Conservation (phyloP, 208 protist genomes). For the Wallacemonas sp. region DNA sequence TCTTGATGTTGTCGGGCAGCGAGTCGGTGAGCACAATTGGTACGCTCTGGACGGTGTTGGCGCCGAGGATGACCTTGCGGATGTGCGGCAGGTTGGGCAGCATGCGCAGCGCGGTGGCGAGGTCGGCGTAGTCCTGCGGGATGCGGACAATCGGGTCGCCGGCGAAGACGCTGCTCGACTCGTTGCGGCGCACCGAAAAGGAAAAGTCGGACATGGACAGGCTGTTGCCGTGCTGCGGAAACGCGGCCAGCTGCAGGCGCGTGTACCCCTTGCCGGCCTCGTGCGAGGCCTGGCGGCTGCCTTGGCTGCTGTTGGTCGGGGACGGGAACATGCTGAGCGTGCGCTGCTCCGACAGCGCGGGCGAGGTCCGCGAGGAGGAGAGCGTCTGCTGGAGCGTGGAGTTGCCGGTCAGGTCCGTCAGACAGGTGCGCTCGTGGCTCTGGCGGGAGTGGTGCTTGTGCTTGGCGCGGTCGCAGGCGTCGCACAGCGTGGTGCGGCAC, state of each 20-base stretch:
- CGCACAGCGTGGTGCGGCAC: constrained; percentile 59
- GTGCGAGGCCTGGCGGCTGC: constrained; percentile 13
- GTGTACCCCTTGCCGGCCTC: constrained; percentile 19
- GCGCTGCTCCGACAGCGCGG: constrained; percentile 25
- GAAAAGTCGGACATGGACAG: constrained; percentile 35
- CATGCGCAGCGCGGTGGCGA: constrained; percentile 42
- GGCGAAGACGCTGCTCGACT: constrained; percentile 18
- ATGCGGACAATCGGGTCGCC: constrained; percentile 48
- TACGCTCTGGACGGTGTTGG: constrained; percentile 45
- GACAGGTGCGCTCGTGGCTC: constrained; percentile 51
- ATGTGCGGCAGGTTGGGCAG: constrained; percentile 55
- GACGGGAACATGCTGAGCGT: constrained; percentile 31
- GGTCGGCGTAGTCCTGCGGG: constrained; percentile 57
- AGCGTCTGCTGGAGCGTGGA: constrained; percentile 42
- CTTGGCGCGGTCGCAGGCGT: constrained; percentile 59
- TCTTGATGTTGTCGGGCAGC: constrained; percentile 65
- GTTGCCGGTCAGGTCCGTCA: constrained; percentile 22
- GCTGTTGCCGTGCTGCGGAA: constrained; percentile 26
- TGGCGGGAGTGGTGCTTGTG: constrained; percentile 70
- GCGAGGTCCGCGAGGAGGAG: constrained; percentile 37
- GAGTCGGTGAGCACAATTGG: constrained; percentile 50
- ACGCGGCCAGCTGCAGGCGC: constrained; percentile 31
- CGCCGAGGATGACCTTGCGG: constrained; percentile 61
- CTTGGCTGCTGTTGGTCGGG: constrained; percentile 15
- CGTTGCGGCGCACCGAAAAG: constrained; percentile 2